These are phyloP conservation scores for Irpex rosettiformis DNA, from an alignment of 1,284 basidiomycete species.

Conservation along the genomic window DNA sequence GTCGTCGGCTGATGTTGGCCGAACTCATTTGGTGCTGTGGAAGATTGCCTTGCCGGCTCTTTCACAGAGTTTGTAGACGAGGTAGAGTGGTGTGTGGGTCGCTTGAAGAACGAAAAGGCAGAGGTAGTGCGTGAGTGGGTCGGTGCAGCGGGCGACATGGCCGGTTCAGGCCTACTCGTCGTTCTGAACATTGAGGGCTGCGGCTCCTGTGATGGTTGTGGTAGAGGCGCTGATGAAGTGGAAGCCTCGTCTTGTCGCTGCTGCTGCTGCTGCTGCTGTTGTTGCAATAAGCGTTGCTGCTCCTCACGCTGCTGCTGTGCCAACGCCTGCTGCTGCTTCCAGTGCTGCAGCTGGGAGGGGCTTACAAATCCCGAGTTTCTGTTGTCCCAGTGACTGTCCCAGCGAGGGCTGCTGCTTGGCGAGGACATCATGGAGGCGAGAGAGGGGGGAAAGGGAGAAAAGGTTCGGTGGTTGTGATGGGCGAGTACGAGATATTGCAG, in stretches of 20 bases:
- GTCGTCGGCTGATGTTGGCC: slow-evolving; percentile 1
- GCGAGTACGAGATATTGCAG: slow-evolving; percentile 9
- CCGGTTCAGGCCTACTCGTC: slow-evolving; percentile 10
- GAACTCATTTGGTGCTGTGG: background rate
- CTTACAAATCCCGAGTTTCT: slow-evolving; percentile 47
- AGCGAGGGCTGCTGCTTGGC: slow-evolving; percentile 32
- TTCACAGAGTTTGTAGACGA: slow-evolving; percentile 9
- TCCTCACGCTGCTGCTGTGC: slow-evolving; percentile 20
- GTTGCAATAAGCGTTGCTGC: slow-evolving; percentile 15
- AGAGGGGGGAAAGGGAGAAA: slow-evolving; percentile 7
- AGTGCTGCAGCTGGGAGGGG: slow-evolving; percentile 45
- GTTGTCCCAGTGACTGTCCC: slow-evolving; percentile 41
- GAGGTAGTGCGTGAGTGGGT: slow-evolving; percentile 20
- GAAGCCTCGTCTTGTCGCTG: slow-evolving; percentile 6
- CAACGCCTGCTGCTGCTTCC: slow-evolving; percentile 24
- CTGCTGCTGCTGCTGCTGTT: slow-evolving; percentile 6
- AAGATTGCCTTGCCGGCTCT: background rate
- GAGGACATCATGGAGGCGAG: slow-evolving; percentile 17
- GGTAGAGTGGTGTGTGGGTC: slow-evolving; percentile 9
- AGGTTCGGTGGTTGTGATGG: slow-evolving; percentile 9
- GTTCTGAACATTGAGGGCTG: slow-evolving; percentile 14
- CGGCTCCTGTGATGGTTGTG: background rate
- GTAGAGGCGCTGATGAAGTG: slow-evolving; percentile 3
- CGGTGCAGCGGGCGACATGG: slow-evolving; percentile 2
- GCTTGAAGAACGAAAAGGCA: slow-evolving; percentile 23